phyloP scores from a whole-genome alignment of 192 early-diverging fungal genomes.

The Linnemannia schmuckeri region DNA sequence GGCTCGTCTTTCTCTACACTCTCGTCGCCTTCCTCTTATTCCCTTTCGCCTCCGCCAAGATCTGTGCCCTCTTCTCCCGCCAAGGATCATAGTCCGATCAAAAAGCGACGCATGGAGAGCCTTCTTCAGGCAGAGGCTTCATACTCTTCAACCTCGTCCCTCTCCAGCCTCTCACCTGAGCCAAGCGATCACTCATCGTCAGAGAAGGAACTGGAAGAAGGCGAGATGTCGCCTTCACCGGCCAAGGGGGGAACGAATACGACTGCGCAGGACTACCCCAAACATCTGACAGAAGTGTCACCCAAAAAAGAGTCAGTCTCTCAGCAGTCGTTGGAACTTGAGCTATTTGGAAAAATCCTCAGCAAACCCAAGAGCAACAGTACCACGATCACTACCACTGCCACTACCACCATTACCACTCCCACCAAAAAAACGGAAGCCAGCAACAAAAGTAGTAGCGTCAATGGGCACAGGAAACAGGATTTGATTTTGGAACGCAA shows the following conservation, averaged over 20 bases:
- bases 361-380: not conserved
- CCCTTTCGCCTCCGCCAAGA: slow-evolving; percentile 27
- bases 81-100: slow-evolving; percentile 16
- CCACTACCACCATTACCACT: not conserved
- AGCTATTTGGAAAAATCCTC: slow-evolving; percentile 31
- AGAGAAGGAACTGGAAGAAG: slow-evolving; percentile 7
- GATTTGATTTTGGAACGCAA: not conserved
- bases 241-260: not conserved
- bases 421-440: not conserved
- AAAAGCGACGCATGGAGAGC: slow-evolving; percentile 29
- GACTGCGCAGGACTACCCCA: not conserved
- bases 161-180: slow-evolving; percentile 37
- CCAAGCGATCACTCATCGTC: slow-evolving; percentile 15
- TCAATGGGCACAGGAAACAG: slow-evolving; percentile 1
- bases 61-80: slow-evolving; percentile 14
- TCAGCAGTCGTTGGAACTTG: slow-evolving; percentile 35
- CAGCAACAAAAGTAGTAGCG: slow-evolving; percentile 5
- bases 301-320: not conserved
- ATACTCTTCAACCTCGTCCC: slow-evolving; percentile 24
- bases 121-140: slow-evolving; percentile 11
- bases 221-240: not conserved
- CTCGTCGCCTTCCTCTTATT: slow-evolving; percentile 43
- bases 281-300: not conserved
- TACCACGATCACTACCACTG: not conserved
- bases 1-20: slow-evolving; percentile 48